Evolutionary conservation across 148 eudicot genomes (phyloP), one percentile per base, ranked within the genome.

Genomic region (Persicaria maculosa): DNA sequence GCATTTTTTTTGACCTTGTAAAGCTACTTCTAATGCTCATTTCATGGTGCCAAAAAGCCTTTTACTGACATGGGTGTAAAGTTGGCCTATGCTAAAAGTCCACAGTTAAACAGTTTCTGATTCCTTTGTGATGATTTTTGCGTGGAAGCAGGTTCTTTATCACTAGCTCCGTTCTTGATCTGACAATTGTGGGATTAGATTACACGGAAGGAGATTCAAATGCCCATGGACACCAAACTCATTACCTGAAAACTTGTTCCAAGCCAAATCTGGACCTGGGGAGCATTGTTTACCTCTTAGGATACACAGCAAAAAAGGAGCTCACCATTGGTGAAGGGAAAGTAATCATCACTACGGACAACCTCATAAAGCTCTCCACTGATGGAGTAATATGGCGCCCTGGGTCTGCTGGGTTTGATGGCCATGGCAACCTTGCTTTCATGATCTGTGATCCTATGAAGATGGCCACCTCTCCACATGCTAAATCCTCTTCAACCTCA

Each of bases 401-500:
- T 15, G 99, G 99, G 36, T 92, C 99, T 17, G 99, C 94, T 48
- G 97, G 99, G 62, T 95, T 95, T 72, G 99, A 95, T 77, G 75
- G 77, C 9, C 93, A 92, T 53, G 99, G 99, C 17, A 92, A 95
- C 81, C 96, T 95, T 17, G 90, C 99, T 20, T 95, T 95, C 74
- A 87, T 95, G 92, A 85, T 95, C 54, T 95, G 99, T 61, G 99
- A 95, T 84, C 99, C 99, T 7, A 95, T 95, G 99, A 95, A 95
- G 80, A 85, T 95, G 72, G 91, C 99, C 71, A 89, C 94, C 15
- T 90, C 97, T 54, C 97, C 93, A 46, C 84, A 85, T 64, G 73
- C 85, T 19, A 92, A 84, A 81, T 90, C 96, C 50, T 74, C 88
- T 67, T 86, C 99, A 48, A 85, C 88, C 47, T 91, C 97, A 47